Evolutionary conservation across 208 protist species (phyloP).

Genomic region (Trypanosoma rangeli): DNA sequence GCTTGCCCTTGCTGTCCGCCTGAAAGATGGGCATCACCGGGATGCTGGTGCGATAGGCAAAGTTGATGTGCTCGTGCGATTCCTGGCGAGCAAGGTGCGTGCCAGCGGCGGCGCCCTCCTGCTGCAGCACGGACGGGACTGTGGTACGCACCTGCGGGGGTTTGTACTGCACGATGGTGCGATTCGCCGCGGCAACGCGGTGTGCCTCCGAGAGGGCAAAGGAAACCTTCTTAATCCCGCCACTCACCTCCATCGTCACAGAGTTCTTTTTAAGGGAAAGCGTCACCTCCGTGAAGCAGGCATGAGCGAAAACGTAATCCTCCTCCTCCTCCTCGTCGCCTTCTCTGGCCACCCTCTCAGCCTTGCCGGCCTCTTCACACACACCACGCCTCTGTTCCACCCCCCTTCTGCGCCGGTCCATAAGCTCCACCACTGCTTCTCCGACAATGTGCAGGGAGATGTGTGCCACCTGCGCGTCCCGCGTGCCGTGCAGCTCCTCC

Average conservation of each 20-base stretch:
- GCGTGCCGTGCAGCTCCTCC: constrained; percentile 13
- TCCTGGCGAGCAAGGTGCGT: background rate
- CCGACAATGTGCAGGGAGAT: constrained; percentile 63
- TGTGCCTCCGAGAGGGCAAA: constrained; percentile 42
- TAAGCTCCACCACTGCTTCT: constrained; percentile 48
- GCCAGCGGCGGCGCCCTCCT: background rate
- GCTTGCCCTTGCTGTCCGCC: constrained; percentile 44
- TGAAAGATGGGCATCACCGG: constrained; percentile 82
- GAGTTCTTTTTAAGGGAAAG: constrained; percentile 66
- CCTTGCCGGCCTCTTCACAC: background rate
- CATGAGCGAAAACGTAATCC: constrained; percentile 60
- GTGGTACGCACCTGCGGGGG: constrained; percentile 6
- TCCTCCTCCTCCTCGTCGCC: constrained; percentile 13
- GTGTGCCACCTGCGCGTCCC: constrained; percentile 55
- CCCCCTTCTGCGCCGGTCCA: constrained; percentile 41
- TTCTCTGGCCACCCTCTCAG: background rate
- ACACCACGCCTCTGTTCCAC: background rate
- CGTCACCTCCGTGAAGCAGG: constrained; percentile 42
- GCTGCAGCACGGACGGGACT: background rate
- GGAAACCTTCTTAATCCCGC: constrained; percentile 42
- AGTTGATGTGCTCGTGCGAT: constrained; percentile 42
- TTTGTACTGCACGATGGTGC: constrained; percentile 39
- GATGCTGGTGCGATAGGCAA: constrained; percentile 66
- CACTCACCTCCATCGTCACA: constrained; percentile 66
- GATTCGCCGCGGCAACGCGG: constrained; percentile 41